Percentiles rank a stretch among this genome's conserved stretches.
These are phyloP conservation scores for Neofusicoccum laricinum DNA, from an alignment of 2,329 filamentous ascomycete species.

Conservation along the genomic window DNA sequence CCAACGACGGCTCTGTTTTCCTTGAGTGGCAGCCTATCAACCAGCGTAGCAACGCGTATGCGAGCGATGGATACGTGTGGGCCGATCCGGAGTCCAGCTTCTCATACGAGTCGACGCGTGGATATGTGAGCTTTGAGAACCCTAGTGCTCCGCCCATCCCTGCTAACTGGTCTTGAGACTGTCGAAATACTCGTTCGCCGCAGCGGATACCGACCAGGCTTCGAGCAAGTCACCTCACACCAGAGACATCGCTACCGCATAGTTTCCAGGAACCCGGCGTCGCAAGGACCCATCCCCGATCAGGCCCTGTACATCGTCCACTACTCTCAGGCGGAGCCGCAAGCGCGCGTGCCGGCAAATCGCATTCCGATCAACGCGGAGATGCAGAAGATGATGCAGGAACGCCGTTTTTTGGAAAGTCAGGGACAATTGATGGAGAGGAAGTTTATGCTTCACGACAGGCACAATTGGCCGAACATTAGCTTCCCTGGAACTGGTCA, in stretches of 20 bases:
- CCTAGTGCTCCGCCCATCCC: neutral
- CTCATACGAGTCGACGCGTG: conserved; percentile 64
- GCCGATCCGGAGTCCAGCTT: conserved; percentile 75
- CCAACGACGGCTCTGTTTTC: conserved; percentile 72
- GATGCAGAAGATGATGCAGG: conserved; percentile 59
- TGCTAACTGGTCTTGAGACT: conserved; percentile 52
- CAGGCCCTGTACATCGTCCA: conserved; percentile 87
- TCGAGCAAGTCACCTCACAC: conserved; percentile 72
- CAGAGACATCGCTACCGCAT: conserved; percentile 84
- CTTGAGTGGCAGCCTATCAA: conserved; percentile 81
- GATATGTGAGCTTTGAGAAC: conserved; percentile 52
- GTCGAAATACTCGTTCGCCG: conserved; percentile 87
- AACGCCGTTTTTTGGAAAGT: conserved; percentile 60
- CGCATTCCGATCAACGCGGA: conserved; percentile 62
- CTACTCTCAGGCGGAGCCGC: conserved; percentile 74
- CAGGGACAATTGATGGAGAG: conserved; percentile 79
- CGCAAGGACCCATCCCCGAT: conserved; percentile 66
- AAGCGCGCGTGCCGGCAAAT: conserved; percentile 68
- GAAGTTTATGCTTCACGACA: conserved; percentile 91
- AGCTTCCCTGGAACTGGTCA: conserved; percentile 5
- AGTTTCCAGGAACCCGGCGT: conserved; percentile 67
- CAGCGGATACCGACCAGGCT: conserved; percentile 71
- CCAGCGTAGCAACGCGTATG: conserved; percentile 68
- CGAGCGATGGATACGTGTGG: conserved; percentile 93
- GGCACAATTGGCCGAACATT: conserved; percentile 80